Base-by-base conservation (phyloP, 768 basidiomycete species). In the Megacollybia marginata region DNA sequence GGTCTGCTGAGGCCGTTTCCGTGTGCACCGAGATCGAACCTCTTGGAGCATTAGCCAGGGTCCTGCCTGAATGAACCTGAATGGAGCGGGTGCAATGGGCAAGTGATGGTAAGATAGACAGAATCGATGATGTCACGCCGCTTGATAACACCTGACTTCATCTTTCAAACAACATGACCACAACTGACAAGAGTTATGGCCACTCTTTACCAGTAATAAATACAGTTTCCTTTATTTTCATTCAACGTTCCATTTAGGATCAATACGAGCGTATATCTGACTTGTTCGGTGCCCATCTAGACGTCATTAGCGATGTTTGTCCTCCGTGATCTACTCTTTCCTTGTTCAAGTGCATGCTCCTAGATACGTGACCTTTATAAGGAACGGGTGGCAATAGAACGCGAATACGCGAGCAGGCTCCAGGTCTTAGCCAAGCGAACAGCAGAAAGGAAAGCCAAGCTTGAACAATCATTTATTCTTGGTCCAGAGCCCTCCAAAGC, bases 341-440 rank as follows among this genome's bases (percentile, higher is more conserved):
- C 16, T 33, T 19, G 33, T 40, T 44, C 45, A n/a, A 38, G 12
- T 16, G 18, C 23, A 48, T 42, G 20, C 48, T 45, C 16, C 16
- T 42, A 91, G 89, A 76, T 87, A 48, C 79, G 85, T 50, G 88
- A 91, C 42, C 56, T 92, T 46, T 84, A 88, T 59, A 69, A 71
- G 40, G 84, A 83, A 46, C 76, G 83, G 42, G 80, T 69, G 9
- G 74, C 70, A 7, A 68, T 92, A 10, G 90, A 92, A 63, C 79
- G 83, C 47, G 89, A 92, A 61, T 92, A 89, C 60, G 85, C 88
- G 0, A 61, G 65, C 20, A 90, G 86, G 60, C 70, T 92, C 9
- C 82, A 84, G 58, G 63, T 70, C 13, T 63, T 92, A 32, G 73
- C 74, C 8, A 82, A 76, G 63, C 89, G 82, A 60, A 81, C 82